Conservation (phyloP, 148 eudicot genomes). For the Arctostaphylos glauca region DNA sequence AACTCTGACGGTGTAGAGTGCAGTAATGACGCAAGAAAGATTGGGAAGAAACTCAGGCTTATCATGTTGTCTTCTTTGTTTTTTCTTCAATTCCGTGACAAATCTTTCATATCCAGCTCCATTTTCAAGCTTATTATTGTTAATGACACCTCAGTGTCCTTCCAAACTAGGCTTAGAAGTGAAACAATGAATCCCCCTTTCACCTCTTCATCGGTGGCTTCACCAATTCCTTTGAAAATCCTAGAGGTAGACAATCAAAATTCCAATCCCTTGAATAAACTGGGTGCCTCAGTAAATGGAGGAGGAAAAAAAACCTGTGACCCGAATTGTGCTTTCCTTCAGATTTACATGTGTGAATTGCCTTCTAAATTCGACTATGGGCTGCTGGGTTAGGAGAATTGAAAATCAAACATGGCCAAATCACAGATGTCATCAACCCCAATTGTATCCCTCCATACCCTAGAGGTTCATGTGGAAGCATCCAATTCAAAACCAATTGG, state of each 20-base stretch:
- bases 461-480: too few relatives aligned
- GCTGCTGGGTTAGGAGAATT: slow-evolving; percentile 65
- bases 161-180: not conserved
- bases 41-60: too few relatives aligned
- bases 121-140: slow-evolving; percentile 39
- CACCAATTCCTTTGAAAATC: slow-evolving; percentile 11
- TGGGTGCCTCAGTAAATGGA: slow-evolving; percentile 10
- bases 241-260: slow-evolving; percentile 14
- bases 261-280: slow-evolving; percentile 8
- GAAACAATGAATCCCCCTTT: slow-evolving; percentile 15
- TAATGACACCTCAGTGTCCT: slow-evolving; percentile 28
- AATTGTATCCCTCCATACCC: slow-evolving; percentile 66
- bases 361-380: slow-evolving; percentile 84
- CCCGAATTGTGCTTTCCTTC: slow-evolving; percentile 46
- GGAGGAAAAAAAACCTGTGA: slow-evolving; percentile 29
- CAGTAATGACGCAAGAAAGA: too few relatives aligned
- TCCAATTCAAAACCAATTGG: too few relatives aligned
- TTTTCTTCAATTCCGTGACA: slow-evolving; percentile 50
- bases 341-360: slow-evolving; percentile 83
- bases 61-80: slow-evolving; percentile 51
- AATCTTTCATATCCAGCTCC: slow-evolving; percentile 41
- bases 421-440: slow-evolving; percentile 32
- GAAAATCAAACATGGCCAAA: slow-evolving; percentile 61
- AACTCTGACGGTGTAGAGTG: too few relatives aligned
- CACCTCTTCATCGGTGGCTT: slow-evolving; percentile 5